phyloP scores from a whole-genome alignment of 495 filamentous ascomycete genomes.

The Recurvomyces mirabilis region DNA sequence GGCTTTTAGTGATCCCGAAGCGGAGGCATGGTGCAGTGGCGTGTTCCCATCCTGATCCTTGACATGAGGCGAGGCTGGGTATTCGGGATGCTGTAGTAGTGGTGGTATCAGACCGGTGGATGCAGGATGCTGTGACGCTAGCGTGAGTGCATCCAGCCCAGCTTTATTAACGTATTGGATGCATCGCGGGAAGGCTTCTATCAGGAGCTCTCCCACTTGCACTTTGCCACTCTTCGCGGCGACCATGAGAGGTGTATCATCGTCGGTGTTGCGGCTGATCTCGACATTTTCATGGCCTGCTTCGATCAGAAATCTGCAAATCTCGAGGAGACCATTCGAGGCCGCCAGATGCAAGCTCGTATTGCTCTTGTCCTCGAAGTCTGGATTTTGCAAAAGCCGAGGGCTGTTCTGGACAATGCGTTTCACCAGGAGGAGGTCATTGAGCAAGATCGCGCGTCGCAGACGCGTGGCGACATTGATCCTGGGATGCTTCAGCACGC shows the following conservation, averaged over 20 bases:
- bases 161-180: constrained; percentile 25
- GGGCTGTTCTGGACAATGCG: constrained; percentile 65
- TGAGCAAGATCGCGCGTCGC: constrained; percentile 52
- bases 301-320: constrained; percentile 41
- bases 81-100: constrained; percentile 7
- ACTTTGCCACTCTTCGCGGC: constrained; percentile 45
- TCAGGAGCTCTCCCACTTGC: constrained; percentile 47
- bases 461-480: constrained; percentile 32
- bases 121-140: constrained; percentile 13
- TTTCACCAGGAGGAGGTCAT: constrained; percentile 57
- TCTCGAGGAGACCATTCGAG: constrained; percentile 50
- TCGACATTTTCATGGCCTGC: constrained; percentile 37
- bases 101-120: constrained; percentile 7
- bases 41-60: constrained; percentile 62
- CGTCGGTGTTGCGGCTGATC: constrained; percentile 55
- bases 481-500: constrained; percentile 15
- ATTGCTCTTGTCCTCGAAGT: constrained; percentile 49
- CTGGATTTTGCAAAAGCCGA: constrained; percentile 57
- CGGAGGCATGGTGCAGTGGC: constrained; percentile 56
- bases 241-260: constrained; percentile 55
- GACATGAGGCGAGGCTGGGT: constrained; percentile 4
- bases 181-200: constrained; percentile 33
- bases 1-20: constrained; percentile 60
- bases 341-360: constrained; percentile 70
- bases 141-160: constrained; percentile 35